Percentiles rank a stretch among this genome's conserved stretches.
These are phyloP conservation scores for Pelargonium exstipulatum DNA, from an alignment of 441 rosid species.

Conservation along the genomic window DNA sequence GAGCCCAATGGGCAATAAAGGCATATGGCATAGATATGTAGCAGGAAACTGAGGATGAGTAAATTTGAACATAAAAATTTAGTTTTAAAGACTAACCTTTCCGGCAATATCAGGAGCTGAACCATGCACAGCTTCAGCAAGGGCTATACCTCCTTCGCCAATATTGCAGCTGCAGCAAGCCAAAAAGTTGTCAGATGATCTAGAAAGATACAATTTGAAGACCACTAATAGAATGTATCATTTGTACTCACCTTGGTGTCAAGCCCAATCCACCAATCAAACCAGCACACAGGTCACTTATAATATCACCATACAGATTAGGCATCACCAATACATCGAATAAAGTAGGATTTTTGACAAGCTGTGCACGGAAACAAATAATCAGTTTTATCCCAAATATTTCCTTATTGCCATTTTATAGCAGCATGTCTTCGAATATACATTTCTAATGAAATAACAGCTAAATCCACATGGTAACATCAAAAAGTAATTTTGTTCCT, in stretches of 20 bases:
- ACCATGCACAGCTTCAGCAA: slow-evolving; percentile 99
- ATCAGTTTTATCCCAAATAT: slow-evolving; percentile 7
- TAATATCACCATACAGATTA: slow-evolving; percentile 96
- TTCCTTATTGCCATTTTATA: not conserved
- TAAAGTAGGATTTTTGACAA: slow-evolving; percentile 88
- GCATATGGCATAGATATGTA: not conserved
- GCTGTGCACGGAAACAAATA: slow-evolving; percentile 39
- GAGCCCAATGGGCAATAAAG: not conserved
- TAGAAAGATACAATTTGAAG: not conserved
- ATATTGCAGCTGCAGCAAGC: slow-evolving; percentile 70
- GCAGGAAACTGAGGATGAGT: not conserved
- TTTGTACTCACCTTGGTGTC: slow-evolving; percentile 68
- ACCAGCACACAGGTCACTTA: slow-evolving; percentile 95
- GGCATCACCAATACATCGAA: slow-evolving; percentile 99
- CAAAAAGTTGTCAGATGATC: slow-evolving; percentile 19
- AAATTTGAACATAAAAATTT: slow-evolving; percentile 10
- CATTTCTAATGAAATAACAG: not conserved
- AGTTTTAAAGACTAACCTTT: slow-evolving; percentile 53
- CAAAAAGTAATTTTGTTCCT: too few species aligned
- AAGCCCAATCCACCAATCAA: slow-evolving; percentile 91
- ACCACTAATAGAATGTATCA: slow-evolving; percentile 12
- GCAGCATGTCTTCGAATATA: not conserved
- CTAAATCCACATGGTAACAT: not conserved
- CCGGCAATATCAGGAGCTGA: slow-evolving; percentile 99
- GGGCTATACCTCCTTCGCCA: slow-evolving; percentile 94